Evolutionary conservation across 179 eudicot species (phyloP).

Genomic region (Patellifolia procumbens): DNA sequence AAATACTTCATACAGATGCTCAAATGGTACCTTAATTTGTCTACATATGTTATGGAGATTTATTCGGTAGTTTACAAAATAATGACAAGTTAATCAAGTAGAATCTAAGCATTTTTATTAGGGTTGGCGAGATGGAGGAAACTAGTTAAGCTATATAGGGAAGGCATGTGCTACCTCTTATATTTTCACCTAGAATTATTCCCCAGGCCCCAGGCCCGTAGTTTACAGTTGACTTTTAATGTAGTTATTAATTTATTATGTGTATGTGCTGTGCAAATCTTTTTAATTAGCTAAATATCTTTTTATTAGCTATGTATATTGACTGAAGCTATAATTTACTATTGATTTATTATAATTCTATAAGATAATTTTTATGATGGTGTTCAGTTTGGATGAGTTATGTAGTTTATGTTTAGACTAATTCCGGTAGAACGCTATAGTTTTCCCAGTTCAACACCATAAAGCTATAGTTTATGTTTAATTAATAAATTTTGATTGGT

Average conservation of each 20-base stretch:
- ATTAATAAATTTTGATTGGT: no score
- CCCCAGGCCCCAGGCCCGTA: no score
- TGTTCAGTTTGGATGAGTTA: no score
- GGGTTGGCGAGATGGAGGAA: neutral
- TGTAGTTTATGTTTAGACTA: no score
- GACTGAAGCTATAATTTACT: no score
- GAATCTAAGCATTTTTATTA: neutral
- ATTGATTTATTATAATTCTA: no score
- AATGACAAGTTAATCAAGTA: neutral
- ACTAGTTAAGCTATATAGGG: neutral
- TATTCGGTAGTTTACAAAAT: neutral
- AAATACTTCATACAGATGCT: no score
- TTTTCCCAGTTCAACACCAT: no score
- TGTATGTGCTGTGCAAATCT: neutral
- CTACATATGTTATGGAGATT: neutral
- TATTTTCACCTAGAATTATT: constrained; percentile 4
- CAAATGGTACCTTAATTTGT: neutral
- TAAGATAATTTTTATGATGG: no score
- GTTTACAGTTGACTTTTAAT: neutral
- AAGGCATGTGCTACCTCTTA: constrained; percentile 10
- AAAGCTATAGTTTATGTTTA: no score
- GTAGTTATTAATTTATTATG: neutral
- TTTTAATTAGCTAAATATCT: neutral
- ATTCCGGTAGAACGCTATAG: no score
- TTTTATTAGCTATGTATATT: no score